These are phyloP conservation scores for Madurella mycetomatis DNA, from an alignment of 2,329 filamentous ascomycete species.

Conservation along the genomic window DNA sequence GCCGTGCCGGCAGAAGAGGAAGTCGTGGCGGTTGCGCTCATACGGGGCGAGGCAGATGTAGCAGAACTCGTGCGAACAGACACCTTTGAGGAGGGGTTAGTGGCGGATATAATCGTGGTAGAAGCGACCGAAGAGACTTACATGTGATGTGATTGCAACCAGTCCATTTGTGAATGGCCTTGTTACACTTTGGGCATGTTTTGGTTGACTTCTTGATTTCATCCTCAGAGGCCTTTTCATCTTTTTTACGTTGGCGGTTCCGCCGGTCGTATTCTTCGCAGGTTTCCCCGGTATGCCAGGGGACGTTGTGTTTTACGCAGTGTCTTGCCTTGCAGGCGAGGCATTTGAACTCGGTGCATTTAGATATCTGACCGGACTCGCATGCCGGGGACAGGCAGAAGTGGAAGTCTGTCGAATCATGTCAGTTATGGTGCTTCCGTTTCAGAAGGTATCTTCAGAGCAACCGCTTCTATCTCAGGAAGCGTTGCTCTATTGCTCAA, in stretches of 20 bases:
- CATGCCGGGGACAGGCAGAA: conserved; percentile 38
- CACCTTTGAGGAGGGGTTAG: conserved; percentile 16
- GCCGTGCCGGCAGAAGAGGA: conserved; percentile 33
- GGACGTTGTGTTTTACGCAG: conserved; percentile 34
- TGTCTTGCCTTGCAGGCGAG: conserved; percentile 29
- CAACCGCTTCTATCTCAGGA: no score
- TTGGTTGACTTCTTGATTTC: conserved; percentile 32
- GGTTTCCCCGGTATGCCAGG: conserved; percentile 36
- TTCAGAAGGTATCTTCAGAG: no score
- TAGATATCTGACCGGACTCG: conserved; percentile 34
- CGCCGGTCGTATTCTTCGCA: conserved; percentile 36
- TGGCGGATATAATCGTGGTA: not conserved
- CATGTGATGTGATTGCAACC: conserved; percentile 42
- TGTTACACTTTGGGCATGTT: conserved; percentile 35
- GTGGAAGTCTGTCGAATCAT: conserved; percentile 30
- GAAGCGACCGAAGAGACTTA: conserved; percentile 23
- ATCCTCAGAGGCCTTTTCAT: conserved; percentile 34
- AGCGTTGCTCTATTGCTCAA: no score
- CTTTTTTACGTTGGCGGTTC: conserved; percentile 26
- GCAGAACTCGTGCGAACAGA: conserved; percentile 39
- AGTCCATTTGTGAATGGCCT: conserved; percentile 32
- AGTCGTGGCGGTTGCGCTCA: conserved; percentile 25
- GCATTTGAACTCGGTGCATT: conserved; percentile 33
- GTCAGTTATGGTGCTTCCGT: no score
- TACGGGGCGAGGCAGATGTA: conserved; percentile 35